A percentile compares a stretch with the other conserved stretches of the same genome.
These are phyloP conservation scores for Penicillium canescens DNA, from an alignment of 495 filamentous ascomycete species.

Conservation along the genomic window DNA sequence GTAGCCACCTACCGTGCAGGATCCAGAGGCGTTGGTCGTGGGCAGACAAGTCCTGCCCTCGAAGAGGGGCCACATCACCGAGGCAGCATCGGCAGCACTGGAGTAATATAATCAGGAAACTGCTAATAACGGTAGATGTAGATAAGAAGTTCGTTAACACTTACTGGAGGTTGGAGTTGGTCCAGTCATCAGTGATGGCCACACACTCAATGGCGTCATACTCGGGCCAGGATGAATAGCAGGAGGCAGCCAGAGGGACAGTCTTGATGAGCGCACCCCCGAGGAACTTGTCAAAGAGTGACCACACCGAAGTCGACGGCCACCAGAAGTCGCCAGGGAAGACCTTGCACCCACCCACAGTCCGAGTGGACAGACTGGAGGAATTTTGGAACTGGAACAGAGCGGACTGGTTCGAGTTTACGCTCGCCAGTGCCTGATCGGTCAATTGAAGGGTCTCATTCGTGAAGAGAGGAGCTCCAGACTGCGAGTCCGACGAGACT, in stretches of 20 bases:
- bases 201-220: slow-evolving; percentile 46
- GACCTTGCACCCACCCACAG: slow-evolving; percentile 42
- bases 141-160: too few species aligned
- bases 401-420: too few species aligned
- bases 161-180: slow-evolving; percentile 32
- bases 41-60: slow-evolving; percentile 38
- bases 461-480: too few species aligned
- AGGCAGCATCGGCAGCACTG: slow-evolving; percentile 35
- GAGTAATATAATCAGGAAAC: too few species aligned
- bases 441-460: too few species aligned
- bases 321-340: slow-evolving; percentile 50
- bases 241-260: slow-evolving; percentile 54
- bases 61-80: slow-evolving; percentile 47
- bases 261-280: slow-evolving; percentile 57
- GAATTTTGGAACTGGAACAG: too few species aligned
- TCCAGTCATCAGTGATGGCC: slow-evolving; percentile 25
- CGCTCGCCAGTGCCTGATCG: too few species aligned
- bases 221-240: slow-evolving; percentile 49
- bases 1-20: slow-evolving; percentile 59
- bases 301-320: slow-evolving; percentile 43
- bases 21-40: slow-evolving; percentile 30
- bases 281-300: slow-evolving; percentile 44
- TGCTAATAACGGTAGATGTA: too few species aligned
- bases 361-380: slow-evolving; percentile 3
- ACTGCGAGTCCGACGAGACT: too few species aligned